Base-by-base conservation (phyloP, 1,284 basidiomycete genomes). In the Laetiporus sulphureus region DNA sequence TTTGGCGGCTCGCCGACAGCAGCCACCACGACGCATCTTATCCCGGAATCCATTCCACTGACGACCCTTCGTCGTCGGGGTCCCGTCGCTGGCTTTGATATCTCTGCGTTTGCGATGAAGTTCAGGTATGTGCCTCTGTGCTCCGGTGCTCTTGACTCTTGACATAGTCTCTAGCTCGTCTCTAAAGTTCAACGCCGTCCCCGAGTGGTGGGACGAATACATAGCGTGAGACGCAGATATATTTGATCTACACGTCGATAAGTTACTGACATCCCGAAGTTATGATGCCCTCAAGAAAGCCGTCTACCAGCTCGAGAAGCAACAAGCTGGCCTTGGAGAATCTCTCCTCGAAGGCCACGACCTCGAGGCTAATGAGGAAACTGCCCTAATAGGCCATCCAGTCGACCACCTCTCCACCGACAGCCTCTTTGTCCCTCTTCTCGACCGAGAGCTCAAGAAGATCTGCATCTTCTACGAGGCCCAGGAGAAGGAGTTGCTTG, bases 171-270 rank as follows among this genome's bases (percentile, higher is more conserved):
- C 10, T 32, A 82, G 79, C 51, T 81, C 79, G 22, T 84, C 91
- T 12, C 74, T 96, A 49, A 90, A 94, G 60, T 93, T 95, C 66
- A 96, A 97, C 57, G 86, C 90, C 18, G 89, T 94, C 31, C 75
- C 91, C 1, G 93, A 97, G 49, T 97, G 94, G 93, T 87, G 86
- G 77, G 87, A 92, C 55, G 81, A 93, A 50, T 97, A 97, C 60
- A 85, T 98, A 47, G 77, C 81, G 78, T 90, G 56, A 51, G 83
- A 71, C 1, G 15, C 12, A n/a, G 22, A n/a, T 31, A 19, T 12
- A 27, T 19, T 13, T 38, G 45, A 18, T 32, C 10, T 24, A 3
- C 13, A 7, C 8, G 25, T 13, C 8, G 25, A 7, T 13, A 7
- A 8, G 25, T 8, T 13, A 27, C 25, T 7, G 25, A 27, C 25